Evolutionary conservation across 805 yeast species (phyloP).

Genomic region (Saccharomycopsis sp.): DNA sequence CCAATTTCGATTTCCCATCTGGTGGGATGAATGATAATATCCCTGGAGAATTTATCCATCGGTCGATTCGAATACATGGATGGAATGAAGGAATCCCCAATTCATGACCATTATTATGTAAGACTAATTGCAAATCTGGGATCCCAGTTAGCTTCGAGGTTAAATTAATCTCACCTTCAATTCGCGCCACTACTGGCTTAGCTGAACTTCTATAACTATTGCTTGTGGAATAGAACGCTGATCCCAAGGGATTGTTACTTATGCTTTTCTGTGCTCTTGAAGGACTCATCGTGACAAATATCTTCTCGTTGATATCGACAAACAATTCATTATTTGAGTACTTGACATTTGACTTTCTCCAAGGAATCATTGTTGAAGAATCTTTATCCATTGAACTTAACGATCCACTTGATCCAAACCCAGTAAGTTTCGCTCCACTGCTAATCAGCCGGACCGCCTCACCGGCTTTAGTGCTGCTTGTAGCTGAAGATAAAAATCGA

Average conservation of each 20-base stretch:
- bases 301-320: constrained; percentile 69
- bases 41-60: constrained; percentile 44
- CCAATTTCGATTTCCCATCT: constrained; percentile 63
- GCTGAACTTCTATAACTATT: constrained; percentile 21
- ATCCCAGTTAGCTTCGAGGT: constrained; percentile 68
- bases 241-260: constrained; percentile 24
- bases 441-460: neutral
- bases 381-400: constrained; percentile 9
- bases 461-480: constrained; percentile 26
- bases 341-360: constrained; percentile 71
- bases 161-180: constrained; percentile 59
- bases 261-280: no score
- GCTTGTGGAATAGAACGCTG: constrained; percentile 22
- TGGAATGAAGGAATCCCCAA: constrained; percentile 63
- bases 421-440: constrained; percentile 4
- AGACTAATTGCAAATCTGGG: constrained; percentile 59
- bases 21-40: constrained; percentile 74
- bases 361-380: constrained; percentile 43
- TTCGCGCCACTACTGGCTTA: constrained; percentile 43
- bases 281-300: constrained; percentile 48
- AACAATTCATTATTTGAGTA: constrained; percentile 79
- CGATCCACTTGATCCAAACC: constrained; percentile 7
- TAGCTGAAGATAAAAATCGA: constrained; percentile 39
- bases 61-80: constrained; percentile 50
- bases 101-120: constrained; percentile 41